phyloP scores from a whole-genome alignment of 495 filamentous ascomycete species.

The Hamigera avellanea region DNA sequence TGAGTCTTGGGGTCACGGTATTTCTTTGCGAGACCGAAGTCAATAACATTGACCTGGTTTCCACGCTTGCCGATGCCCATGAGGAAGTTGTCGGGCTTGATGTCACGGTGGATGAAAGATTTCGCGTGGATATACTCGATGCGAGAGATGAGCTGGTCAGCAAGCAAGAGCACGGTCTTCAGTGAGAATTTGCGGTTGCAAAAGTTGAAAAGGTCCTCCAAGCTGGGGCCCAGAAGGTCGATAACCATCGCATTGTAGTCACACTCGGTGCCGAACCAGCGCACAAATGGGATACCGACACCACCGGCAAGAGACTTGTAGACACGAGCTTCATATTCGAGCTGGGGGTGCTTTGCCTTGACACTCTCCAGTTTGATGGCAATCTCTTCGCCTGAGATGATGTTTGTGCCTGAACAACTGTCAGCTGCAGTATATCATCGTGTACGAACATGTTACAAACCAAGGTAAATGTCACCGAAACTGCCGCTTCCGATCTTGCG shows the following conservation, averaged over 20 bases:
- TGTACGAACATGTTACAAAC: slow-evolving; percentile 27
- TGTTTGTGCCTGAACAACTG: slow-evolving; percentile 68
- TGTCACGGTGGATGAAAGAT: slow-evolving; percentile 99
- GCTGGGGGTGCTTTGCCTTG: slow-evolving; percentile 98
- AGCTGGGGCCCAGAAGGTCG: slow-evolving; percentile 89
- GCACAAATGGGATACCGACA: slow-evolving; percentile 97
- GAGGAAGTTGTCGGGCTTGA: slow-evolving; percentile 99
- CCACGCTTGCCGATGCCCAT: slow-evolving; percentile 99
- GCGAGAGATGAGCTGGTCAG: slow-evolving; percentile 97
- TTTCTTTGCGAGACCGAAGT: slow-evolving; percentile 99
- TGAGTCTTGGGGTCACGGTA: slow-evolving; percentile 99
- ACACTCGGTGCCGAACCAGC: slow-evolving; percentile 99
- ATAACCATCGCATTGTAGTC: slow-evolving; percentile 99
- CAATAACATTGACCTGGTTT: slow-evolving; percentile 99
- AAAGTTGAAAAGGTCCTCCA: slow-evolving; percentile 99
- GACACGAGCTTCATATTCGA: slow-evolving; percentile 98
- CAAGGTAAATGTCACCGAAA: slow-evolving; percentile 99
- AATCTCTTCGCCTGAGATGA: slow-evolving; percentile 99
- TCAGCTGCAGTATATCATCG: no score
- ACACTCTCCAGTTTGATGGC: slow-evolving; percentile 99
- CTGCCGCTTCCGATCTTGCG: slow-evolving; percentile 98
- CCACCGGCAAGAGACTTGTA: slow-evolving; percentile 99
- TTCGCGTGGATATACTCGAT: slow-evolving; percentile 99
- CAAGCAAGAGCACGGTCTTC: slow-evolving; percentile 97
- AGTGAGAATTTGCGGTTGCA: slow-evolving; percentile 99